phyloP scores from a whole-genome alignment of 352 stramenopile species.

The Phytopythium chamaehyphon region DNA sequence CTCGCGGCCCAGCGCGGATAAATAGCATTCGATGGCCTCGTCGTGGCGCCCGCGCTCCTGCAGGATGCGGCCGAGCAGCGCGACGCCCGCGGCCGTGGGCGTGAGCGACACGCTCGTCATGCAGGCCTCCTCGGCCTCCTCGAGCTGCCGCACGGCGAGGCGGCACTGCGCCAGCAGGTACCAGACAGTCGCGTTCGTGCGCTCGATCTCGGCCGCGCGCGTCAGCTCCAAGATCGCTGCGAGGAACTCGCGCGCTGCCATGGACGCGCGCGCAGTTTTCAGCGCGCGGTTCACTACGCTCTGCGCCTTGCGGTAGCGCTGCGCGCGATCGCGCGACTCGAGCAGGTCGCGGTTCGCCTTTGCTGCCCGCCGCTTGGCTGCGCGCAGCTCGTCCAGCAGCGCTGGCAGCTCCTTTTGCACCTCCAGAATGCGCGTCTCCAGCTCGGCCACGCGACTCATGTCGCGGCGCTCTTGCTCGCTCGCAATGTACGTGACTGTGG shows the following conservation, averaged over 20 bases:
- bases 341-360: conserved; percentile 25
- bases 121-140: conserved; percentile 48
- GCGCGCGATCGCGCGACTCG: conserved; percentile 34
- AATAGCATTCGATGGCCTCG: conserved; percentile 62
- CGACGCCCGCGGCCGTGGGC: conserved; percentile 28
- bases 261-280: conserved; percentile 27
- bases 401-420: conserved; percentile 41
- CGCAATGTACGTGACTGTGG: conserved; percentile 26
- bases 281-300: conserved; percentile 37
- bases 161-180: conserved; percentile 55
- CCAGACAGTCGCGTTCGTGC: conserved; percentile 44
- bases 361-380: conserved; percentile 26
- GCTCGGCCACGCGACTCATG: conserved; percentile 38
- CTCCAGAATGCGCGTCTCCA: conserved; percentile 42
- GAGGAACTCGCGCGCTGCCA: conserved; percentile 54
- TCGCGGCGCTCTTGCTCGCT: conserved; percentile 25
- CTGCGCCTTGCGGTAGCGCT: conserved; percentile 45
- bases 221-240: conserved; percentile 55
- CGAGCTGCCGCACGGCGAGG: conserved; percentile 39
- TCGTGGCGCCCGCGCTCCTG: conserved; percentile 42
- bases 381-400: conserved; percentile 36
- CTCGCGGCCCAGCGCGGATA: conserved; percentile 46
- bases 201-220: conserved; percentile 39
- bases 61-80: conserved; percentile 48
- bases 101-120: conserved; percentile 45